Base-by-base conservation (phyloP, 2,329 filamentous ascomycete genomes). In the Fusarium oxysporum region DNA sequence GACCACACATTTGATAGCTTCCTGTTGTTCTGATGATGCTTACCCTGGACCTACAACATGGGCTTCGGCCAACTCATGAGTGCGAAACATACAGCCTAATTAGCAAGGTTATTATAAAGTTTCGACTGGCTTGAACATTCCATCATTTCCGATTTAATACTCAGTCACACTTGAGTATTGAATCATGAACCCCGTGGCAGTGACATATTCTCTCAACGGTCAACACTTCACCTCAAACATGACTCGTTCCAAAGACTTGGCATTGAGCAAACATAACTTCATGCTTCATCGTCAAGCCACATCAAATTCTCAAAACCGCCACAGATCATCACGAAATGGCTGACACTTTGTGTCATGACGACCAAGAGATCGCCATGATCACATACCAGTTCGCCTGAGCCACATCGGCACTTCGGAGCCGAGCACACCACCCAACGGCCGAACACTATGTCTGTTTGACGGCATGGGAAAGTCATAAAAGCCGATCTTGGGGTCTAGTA, bases 341-440 rank as follows among this genome's bases (percentile, higher is more conserved):
- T 48, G 5, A 33, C 37, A 19, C 28, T 45, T 60, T 51, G 40
- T 66, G 44, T 63, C 61, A 56, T 62, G 40, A 41, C 43, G 14
- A 25, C 13, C 16, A 14, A 40, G 50, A 59, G 43, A 66, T 66
- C 50, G 44, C n/a, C 28, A 38, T 48, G 35, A 61, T 68, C 54
- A 43, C n/a, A 32, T 41, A 55, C 25, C 9, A 38, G 11, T 30
- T 30, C 10, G 44, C 44, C 37, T 30, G 45, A 58, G 54, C 33
- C n/a, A 58, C 13, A 30, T 41, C 71, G 71, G 67, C 71, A 71
- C 16, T 25, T 23, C 55, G 62, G 58, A 48, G 62, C 71, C 71
- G 71, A 65, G 38, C 58, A 73, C 70, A 73, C 65, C 65, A 70
- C 51, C 58, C 30, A 56, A 44, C 43, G 33, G 48, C 43, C 51